Base-by-base conservation (phyloP, 768 basidiomycete genomes). In the Xerocomellus chrysenteron region DNA sequence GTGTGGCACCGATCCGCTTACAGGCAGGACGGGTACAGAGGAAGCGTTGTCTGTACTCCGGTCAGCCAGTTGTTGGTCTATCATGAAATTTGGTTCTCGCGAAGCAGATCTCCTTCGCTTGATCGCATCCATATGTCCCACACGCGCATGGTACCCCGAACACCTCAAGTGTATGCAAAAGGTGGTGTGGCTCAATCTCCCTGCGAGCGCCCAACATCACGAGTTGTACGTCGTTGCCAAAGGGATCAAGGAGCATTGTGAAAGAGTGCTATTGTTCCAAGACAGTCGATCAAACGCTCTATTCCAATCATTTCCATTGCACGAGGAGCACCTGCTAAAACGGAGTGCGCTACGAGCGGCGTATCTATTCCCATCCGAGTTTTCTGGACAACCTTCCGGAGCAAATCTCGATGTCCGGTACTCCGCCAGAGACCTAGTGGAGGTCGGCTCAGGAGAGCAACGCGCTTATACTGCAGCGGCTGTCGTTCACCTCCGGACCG, bases 11-110 rank as follows among this genome's bases (percentile, higher is more conserved):
- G 21, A 21, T 21, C 21, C 30, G 0, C 68, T 82, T 21, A 78
- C 75, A 0, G 58, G 61, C 16, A 73, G 74, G n/a, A 76, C 74
- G 0, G 82, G 81, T 13, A 74, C 73, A 3, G 73, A 78, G 37
- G 73, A 80, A 45, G 80, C 80, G 0, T 59, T 80, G 66, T 19
- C 64, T 75, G 39, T 1, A 21, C 62, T 82, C 42, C 57, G 54
- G 5, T 78, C 76, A 1, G 74, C 77, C 11, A 57, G 67, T 11
- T 73, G 66, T 24, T 64, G 61, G n/a, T 79, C 80, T 0, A 78
- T 78, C 47, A 72, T 74, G 64, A 60, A 59, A 14, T 63, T 80
- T 5, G 50, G 55, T 11, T 0, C 44, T 8, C 58, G 62, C 3
- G 73, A 78, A 17, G 45, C 62, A 2, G 49, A 60, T 9, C 64